These are phyloP conservation scores for Diaporthe destruens DNA, from an alignment of 2,329 filamentous ascomycete species.

Conservation along the genomic window DNA sequence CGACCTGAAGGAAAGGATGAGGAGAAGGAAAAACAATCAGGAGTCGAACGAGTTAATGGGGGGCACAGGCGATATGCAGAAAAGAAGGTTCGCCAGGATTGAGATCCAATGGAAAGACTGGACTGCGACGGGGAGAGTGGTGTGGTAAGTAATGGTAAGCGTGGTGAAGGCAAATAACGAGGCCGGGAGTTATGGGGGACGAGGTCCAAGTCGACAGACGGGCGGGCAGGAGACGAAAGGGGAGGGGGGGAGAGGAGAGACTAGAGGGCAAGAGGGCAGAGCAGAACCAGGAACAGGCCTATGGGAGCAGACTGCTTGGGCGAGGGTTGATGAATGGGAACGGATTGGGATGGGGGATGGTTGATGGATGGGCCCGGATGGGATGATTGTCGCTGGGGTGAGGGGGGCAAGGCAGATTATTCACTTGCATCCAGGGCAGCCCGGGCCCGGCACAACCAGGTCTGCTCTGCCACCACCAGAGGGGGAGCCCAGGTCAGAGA, in stretches of 20 bases:
- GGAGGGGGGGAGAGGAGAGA: slow-evolving; percentile 43
- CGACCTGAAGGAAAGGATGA: slow-evolving; percentile 29
- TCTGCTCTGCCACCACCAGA: not conserved
- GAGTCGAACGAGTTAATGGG: slow-evolving; percentile 25
- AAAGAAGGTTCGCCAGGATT: slow-evolving; percentile 39
- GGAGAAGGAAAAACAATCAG: slow-evolving; percentile 24
- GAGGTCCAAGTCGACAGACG: slow-evolving; percentile 28
- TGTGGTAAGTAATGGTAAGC: slow-evolving; percentile 32
- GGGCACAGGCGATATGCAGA: slow-evolving; percentile 36
- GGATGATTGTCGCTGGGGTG: slow-evolving; percentile 20
- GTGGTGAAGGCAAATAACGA: slow-evolving; percentile 38
- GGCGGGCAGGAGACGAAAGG: slow-evolving; percentile 30
- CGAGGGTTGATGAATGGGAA: slow-evolving; percentile 30
- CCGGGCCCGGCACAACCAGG: not conserved
- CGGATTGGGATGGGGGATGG: slow-evolving; percentile 15
- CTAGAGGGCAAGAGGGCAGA: slow-evolving; percentile 42
- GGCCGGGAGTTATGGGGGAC: slow-evolving; percentile 31
- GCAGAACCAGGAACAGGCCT: slow-evolving; percentile 41
- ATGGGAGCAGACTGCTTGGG: slow-evolving; percentile 31
- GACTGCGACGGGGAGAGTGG: slow-evolving; percentile 22
- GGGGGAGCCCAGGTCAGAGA: too few species aligned
- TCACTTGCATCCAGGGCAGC: slow-evolving; percentile 3
- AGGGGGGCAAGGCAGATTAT: slow-evolving; percentile 24
- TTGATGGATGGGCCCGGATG: slow-evolving; percentile 16
- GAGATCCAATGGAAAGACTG: slow-evolving; percentile 35